Evolutionary conservation across 1,284 basidiomycete genomes (phyloP), one percentile per base, ranked within the genome.

Genomic region (Xerocomus cyaneibrunnescens): DNA sequence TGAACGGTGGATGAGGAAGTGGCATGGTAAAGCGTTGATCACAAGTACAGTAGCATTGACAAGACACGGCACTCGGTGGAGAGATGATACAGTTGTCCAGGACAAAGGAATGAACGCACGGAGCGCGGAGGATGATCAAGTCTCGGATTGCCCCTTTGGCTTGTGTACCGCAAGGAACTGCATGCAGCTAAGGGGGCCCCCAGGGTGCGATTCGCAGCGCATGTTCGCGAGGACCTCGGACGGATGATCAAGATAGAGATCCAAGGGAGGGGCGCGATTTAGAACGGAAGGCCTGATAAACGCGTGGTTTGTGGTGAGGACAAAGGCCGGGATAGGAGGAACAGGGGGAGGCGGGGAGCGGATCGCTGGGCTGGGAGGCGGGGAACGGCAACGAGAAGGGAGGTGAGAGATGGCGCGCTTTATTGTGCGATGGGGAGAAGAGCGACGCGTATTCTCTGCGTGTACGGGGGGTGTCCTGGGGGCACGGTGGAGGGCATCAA

Each of bases 271-370:
- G 12, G 51, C 52, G 35, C 36, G 51, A 31, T 34, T 23, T 13
- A 45, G 21, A 14, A 32, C 3, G 17, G 52, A 47, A 32, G 53
- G 46, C 23, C 44, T 50, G 35, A 48, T 27, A 9, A 47, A 37
- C 4, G 61, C 45, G 28, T 40, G 55, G 4, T 48, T 53, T 7
- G 53, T 30, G 22, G 50, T 22, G 36, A 66, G 59, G 44, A 65
- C 53, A 52, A 58, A 59, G 16, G 56, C 48, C 7, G 67, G 65
- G 28, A 67, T 66, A 14, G 65, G 67, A 8, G 65, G 68, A 7
- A 71, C 67, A n/a, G 68, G 65, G 22, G 65, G 67, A 10, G 66
- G 66, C 3, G 69, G 58, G 1, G 67, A 60, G 14, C 32, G 51
- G 28, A 48, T 30, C 12, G 51, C 44, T 0, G 66, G 60, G 31